Evolutionary conservation across 805 yeast genomes (phyloP).

Genomic region (Starmera amethionina): DNA sequence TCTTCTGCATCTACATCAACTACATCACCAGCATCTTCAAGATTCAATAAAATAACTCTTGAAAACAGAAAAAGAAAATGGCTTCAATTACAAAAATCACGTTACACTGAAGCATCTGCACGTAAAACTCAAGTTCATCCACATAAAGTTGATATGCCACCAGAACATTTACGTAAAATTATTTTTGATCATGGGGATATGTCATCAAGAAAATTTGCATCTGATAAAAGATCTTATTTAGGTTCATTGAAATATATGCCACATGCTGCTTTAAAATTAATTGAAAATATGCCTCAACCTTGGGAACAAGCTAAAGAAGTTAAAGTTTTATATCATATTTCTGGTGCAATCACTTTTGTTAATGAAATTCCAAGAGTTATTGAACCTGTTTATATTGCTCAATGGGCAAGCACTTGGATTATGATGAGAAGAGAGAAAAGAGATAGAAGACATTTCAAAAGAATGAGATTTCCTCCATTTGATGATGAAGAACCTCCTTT

Average conservation of each 20-base stretch:
- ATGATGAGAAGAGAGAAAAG: slow-evolving; percentile 92
- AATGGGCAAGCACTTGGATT: slow-evolving; percentile 92
- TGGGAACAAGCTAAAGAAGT: slow-evolving; percentile 91
- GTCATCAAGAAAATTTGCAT: slow-evolving; percentile 65
- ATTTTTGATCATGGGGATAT: slow-evolving; percentile 79
- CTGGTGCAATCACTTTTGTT: slow-evolving; percentile 94
- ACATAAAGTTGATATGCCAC: slow-evolving; percentile 77
- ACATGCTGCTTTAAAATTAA: slow-evolving; percentile 78
- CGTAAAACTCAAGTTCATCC: slow-evolving; percentile 35
- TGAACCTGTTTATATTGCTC: slow-evolving; percentile 85
- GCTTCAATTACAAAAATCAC: slow-evolving; percentile 51
- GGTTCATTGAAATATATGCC: slow-evolving; percentile 95
- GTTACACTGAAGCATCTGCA: slow-evolving; percentile 30
- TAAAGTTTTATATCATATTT: slow-evolving; percentile 75
- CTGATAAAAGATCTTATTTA: slow-evolving; percentile 78
- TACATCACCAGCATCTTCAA: slow-evolving; percentile 4
- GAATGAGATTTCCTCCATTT: slow-evolving; percentile 92
- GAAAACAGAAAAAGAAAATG: slow-evolving; percentile 43
- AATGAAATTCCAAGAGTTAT: slow-evolving; percentile 87
- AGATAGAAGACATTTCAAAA: slow-evolving; percentile 79
- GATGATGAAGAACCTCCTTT: slow-evolving; percentile 97
- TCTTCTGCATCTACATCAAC: slow-evolving; percentile 21
- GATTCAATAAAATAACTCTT: slow-evolving; percentile 20
- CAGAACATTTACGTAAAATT: slow-evolving; percentile 83
- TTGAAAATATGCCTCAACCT: slow-evolving; percentile 98